Evolutionary conservation across 768 basidiomycete species (phyloP).

Genomic region (Suillus tomentosus): DNA sequence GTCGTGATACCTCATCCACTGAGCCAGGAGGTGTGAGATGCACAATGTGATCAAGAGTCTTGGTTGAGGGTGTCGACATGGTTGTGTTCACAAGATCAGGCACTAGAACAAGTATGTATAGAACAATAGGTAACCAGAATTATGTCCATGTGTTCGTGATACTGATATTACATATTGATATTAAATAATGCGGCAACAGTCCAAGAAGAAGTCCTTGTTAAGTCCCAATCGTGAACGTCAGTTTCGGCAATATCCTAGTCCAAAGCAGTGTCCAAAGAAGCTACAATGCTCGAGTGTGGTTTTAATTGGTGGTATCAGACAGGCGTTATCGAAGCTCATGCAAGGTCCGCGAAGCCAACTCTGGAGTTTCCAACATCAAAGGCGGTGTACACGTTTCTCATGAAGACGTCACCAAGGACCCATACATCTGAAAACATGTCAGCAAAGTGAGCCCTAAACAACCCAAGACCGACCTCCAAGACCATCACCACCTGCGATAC

Average conservation of each 20-base stretch:
- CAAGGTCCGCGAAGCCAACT: conserved; percentile 44
- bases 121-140: background rate
- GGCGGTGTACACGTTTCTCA: conserved; percentile 47
- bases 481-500: conserved; percentile 16
- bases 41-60: conserved; percentile 66
- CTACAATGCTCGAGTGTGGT: background rate
- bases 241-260: background rate
- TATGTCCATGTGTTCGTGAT: background rate
- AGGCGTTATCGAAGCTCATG: conserved; percentile 15
- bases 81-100: background rate
- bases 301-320: background rate
- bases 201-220: background rate
- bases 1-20: conserved; percentile 47
- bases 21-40: conserved; percentile 69
- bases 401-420: conserved; percentile 43
- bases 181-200: background rate
- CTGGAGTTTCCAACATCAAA: conserved; percentile 42
- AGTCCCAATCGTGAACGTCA: conserved; percentile 5
- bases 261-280: background rate
- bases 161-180: conserved; percentile 2
- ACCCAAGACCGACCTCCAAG: conserved; percentile 24
- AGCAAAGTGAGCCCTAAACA: background rate
- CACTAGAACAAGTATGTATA: background rate
- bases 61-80: conserved; percentile 38
- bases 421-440: conserved; percentile 25